Percentiles rank a stretch among this genome's conserved stretches.
These are phyloP conservation scores for Zygnema circumcarinatum DNA, from an alignment of 139 green algal species.

Conservation along the genomic window DNA sequence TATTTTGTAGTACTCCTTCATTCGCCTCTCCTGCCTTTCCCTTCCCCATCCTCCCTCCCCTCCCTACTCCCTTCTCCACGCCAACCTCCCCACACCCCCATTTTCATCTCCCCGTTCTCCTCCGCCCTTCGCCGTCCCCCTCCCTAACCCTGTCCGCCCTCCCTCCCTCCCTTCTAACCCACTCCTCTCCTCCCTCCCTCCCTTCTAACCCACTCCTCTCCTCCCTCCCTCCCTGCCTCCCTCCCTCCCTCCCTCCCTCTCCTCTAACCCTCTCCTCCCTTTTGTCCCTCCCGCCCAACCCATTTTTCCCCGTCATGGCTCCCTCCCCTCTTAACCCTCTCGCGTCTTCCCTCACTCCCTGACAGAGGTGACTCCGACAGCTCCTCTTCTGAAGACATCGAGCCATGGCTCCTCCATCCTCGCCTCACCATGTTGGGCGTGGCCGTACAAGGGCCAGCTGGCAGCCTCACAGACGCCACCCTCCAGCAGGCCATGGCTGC, in stretches of 20 bases:
- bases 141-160: too few relatives aligned
- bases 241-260: neutral
- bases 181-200: too few relatives aligned
- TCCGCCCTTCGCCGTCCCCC: too few relatives aligned
- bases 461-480: neutral
- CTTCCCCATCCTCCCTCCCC: too few relatives aligned
- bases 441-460: neutral
- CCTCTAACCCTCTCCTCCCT: neutral
- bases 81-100: too few relatives aligned
- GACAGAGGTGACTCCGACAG: neutral
- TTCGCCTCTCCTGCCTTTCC: too few relatives aligned
- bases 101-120: too few relatives aligned
- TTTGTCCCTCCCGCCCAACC: neutral
- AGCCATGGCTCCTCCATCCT: neutral
- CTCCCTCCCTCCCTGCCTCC: neutral
- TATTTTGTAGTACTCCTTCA: too few relatives aligned
- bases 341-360: neutral
- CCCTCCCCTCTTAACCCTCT: neutral
- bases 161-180: too few relatives aligned
- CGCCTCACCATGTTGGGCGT: slow-evolving; percentile 23
- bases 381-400: neutral
- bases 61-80: too few relatives aligned
- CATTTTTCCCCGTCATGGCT: too few relatives aligned
- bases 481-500: slow-evolving; percentile 33
- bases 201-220: neutral